Base-by-base conservation (phyloP, 257 asterid genomes). In the Linderniella brevidens region DNA sequence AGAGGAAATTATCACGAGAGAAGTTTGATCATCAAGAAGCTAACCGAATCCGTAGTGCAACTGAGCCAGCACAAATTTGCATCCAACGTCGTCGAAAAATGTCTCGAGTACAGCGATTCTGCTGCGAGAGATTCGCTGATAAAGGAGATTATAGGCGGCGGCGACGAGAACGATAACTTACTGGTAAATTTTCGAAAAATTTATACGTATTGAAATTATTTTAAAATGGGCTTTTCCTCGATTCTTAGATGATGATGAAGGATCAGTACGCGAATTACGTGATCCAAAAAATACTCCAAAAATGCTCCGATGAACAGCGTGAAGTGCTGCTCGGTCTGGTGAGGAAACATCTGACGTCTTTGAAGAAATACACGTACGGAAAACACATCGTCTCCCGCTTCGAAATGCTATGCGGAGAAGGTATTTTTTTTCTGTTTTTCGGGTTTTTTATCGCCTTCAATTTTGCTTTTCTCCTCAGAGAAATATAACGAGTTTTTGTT, bases 61-160 rank as follows among this genome's bases (percentile, higher is more conserved):
- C 62, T 73, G 62, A 68, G 80, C 70, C 76, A 73, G 64, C 73
- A 71, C 18, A 71, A 70, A 55, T 70, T 70, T 32, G 78, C 78
- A 8, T 71, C 78, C 0, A 71, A 71, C 36, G 80, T 73, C 18
- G 59, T 73, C 12, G 80, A 73, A 46, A 73, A 69, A 52, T 73
- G 80, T 48, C 35, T 73, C 35, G 73, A 66, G 58, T 69, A 64
- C 41, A 58, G 77, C 36, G 77, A 73, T 60, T 57, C 71, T 17
- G 15, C 63, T 41, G 52, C 73, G 11, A 63, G 74, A 46, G 69
- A 55, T 35, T 13, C 56, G 68, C 73, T 73, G 53, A 52, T 73
- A 20, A 58, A 63, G 55, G 69, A 69, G 64, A 73, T 73, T 52
- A 25, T 73, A 5, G 74, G 74, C 17, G 55, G 59, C 50, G 73